Conservation (phyloP, 148 eudicot species). For the Diospyros lotus region DNA sequence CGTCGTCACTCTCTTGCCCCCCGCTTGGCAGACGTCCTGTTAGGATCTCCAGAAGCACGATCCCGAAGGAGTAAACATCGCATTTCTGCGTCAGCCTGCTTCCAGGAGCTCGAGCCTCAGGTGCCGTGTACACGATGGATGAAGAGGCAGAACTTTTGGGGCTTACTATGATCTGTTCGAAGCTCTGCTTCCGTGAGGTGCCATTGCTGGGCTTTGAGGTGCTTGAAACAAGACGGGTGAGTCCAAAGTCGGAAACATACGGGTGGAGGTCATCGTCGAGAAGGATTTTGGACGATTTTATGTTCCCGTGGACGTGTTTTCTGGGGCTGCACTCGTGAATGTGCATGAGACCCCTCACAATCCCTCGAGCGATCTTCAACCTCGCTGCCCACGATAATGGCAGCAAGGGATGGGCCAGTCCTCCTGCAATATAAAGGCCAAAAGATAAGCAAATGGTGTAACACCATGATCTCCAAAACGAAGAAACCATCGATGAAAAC, state of each 20-base stretch:
- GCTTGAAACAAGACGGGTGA: conserved; percentile 51
- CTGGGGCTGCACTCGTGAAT: conserved; percentile 88
- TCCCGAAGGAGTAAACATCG: conserved; percentile 87
- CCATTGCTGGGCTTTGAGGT: conserved; percentile 33
- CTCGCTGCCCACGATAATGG: conserved; percentile 79
- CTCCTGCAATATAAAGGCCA: conserved; percentile 33
- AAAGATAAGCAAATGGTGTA: neutral
- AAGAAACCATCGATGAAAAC: too few relatives aligned
- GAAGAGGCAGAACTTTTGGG: conserved; percentile 35
- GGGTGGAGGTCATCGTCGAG: conserved; percentile 80
- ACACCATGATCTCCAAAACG: too few relatives aligned
- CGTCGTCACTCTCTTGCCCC: conserved; percentile 54
- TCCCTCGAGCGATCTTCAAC: conserved; percentile 63
- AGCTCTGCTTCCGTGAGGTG: conserved; percentile 28
- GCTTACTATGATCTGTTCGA: conserved; percentile 29
- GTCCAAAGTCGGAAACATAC: conserved; percentile 79
- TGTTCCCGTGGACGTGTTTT: conserved; percentile 70
- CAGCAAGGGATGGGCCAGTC: conserved; percentile 43
- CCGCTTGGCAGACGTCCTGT: conserved; percentile 55
- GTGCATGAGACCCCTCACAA: conserved; percentile 67
- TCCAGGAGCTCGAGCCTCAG: conserved; percentile 48
- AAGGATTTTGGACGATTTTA: conserved; percentile 85
- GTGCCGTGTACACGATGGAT: conserved; percentile 48
- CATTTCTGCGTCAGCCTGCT: conserved; percentile 62
- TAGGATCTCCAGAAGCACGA: conserved; percentile 77